These are phyloP conservation scores for Leccinum disarticulatum DNA, from an alignment of 768 basidiomycete species.

Conservation along the genomic window DNA sequence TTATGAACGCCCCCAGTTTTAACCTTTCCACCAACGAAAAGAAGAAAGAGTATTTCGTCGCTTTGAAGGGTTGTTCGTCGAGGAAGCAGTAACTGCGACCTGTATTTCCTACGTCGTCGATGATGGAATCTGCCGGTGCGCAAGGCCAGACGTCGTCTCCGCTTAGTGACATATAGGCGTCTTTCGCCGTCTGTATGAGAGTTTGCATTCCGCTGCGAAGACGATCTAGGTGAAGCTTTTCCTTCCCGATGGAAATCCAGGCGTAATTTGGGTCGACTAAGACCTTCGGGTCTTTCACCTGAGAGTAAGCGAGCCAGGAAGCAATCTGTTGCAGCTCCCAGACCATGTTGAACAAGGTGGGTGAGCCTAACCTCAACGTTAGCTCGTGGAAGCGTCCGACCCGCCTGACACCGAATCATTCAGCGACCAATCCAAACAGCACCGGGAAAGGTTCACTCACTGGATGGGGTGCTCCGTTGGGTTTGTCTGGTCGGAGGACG, in stretches of 20 bases:
- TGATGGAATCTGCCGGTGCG: background rate
- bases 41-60: background rate
- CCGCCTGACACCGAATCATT: background rate
- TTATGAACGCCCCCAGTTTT: background rate
- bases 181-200: background rate
- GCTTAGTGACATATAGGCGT: background rate
- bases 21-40: background rate
- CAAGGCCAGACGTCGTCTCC: background rate
- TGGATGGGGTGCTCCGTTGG: background rate
- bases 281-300: background rate
- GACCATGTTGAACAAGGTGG: constrained; percentile 1
- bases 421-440: no score
- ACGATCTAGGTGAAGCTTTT: background rate
- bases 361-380: background rate
- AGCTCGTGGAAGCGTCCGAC: background rate
- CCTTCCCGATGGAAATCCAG: background rate
- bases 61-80: background rate
- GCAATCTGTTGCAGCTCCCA: constrained; percentile 6
- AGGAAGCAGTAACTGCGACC: background rate
- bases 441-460: background rate
- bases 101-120: background rate
- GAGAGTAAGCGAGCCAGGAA: background rate
- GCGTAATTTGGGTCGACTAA: background rate
- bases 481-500: background rate
- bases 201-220: background rate